A percentile compares a stretch with the other conserved stretches of the same genome.
Evolutionary conservation across 1,139 yeast genomes (phyloP).

Genomic region (Ogataea hybrid): DNA sequence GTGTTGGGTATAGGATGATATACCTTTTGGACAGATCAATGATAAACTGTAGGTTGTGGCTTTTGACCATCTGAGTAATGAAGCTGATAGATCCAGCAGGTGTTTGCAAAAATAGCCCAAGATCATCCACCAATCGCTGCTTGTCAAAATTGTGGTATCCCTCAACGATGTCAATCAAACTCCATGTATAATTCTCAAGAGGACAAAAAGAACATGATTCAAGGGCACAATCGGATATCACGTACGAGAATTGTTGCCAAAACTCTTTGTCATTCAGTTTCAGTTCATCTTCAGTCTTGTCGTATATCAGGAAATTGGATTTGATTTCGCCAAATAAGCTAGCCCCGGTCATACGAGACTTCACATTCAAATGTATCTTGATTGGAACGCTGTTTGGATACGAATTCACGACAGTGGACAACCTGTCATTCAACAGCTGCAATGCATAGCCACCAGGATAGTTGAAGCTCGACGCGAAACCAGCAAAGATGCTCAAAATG

Average conservation of each 20-base stretch:
- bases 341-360: slow-evolving; percentile 87
- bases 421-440: slow-evolving; percentile 45
- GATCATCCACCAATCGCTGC: not conserved
- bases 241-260: slow-evolving; percentile 59
- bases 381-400: slow-evolving; percentile 20
- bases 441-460: slow-evolving; percentile 91
- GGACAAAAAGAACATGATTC: not conserved
- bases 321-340: slow-evolving; percentile 67
- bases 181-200: not conserved
- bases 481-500: slow-evolving; percentile 48
- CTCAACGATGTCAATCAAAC: not conserved
- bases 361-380: slow-evolving; percentile 70
- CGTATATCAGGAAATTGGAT: slow-evolving; percentile 48
- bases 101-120: not conserved
- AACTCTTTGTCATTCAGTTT: slow-evolving; percentile 33
- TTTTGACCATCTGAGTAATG: not conserved
- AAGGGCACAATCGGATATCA: slow-evolving; percentile 49
- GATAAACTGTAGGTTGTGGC: not conserved
- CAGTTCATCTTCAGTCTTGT: slow-evolving; percentile 61
- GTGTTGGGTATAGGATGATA: not conserved
- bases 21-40: not conserved
- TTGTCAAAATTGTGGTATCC: not conserved
- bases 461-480: slow-evolving; percentile 66
- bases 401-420: slow-evolving; percentile 27
- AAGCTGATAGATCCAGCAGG: too few species aligned